These are phyloP conservation scores for Magnusiomyces ingens DNA, from an alignment of 1,139 yeast species.

Conservation along the genomic window DNA sequence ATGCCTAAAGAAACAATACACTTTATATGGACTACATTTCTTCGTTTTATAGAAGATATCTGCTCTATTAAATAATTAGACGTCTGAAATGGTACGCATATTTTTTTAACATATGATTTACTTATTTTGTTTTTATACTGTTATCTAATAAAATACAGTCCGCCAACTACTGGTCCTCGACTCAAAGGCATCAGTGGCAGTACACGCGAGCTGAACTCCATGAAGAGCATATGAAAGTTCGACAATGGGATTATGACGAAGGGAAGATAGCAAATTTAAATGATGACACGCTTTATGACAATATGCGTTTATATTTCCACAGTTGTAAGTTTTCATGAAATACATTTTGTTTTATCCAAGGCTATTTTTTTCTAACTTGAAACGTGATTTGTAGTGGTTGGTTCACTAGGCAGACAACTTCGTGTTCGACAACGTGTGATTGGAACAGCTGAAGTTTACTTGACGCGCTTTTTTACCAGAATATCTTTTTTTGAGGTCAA, in stretches of 20 bases:
- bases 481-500: conserved; percentile 78
- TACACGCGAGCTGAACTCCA: conserved; percentile 44
- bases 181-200: conserved; percentile 60
- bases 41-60: too few species aligned
- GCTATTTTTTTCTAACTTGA: conserved; percentile 40
- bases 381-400: conserved; percentile 38
- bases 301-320: conserved; percentile 40
- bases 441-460: conserved; percentile 82
- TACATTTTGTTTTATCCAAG: conserved; percentile 36
- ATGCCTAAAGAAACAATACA: too few species aligned
- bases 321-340: conserved; percentile 17
- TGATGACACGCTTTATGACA: conserved; percentile 32
- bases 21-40: too few species aligned
- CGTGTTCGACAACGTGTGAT: conserved; percentile 74
- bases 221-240: conserved; percentile 23
- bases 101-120: conserved; percentile 3
- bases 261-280: conserved; percentile 25
- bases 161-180: conserved; percentile 63
- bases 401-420: conserved; percentile 70
- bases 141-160: conserved; percentile 25
- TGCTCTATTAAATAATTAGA: too few species aligned
- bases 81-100: too few species aligned
- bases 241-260: conserved; percentile 32
- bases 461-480: conserved; percentile 63
- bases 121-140: neutral